Evolutionary conservation across 768 basidiomycete genomes (phyloP), one percentile per base, ranked within the genome.

Genomic region (Nidula microcarpa): DNA sequence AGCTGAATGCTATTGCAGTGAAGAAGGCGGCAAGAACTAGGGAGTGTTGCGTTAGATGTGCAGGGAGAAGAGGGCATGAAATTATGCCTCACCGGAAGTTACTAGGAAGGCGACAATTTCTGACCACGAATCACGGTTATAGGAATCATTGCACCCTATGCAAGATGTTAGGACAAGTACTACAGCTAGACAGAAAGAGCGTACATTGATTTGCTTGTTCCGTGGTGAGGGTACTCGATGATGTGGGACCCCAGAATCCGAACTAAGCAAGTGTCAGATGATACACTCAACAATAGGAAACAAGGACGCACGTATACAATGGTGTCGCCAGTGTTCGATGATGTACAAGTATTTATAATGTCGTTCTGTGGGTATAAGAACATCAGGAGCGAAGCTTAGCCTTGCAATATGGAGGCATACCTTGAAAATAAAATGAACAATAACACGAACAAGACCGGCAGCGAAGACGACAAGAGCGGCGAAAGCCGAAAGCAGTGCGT

Each of bases 401-500:
- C 11, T 11, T 16, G 18, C 1, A 11, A 47, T 16, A 4, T 10
- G n/a, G 10, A 2, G 30, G 61, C 69, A 18, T 41, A 81, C 88
- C 80, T 89, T 91, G 71, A 76, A 75, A 0, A 72, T 73, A 57
- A 89, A 91, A 60, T 92, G 89, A 1, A 81, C 71, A 6, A 91
- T 65, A 7, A 82, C 69, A 32, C 81, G 75, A 56, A 85, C 60
- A 39, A 91, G 56, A 6, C 78, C 81, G 3, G 79, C 67, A 0
- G 68, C 86, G 5, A 78, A 58, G 18, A 85, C 68, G 1, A 85
- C 60, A 46, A 86, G 62, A 16, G 79, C 63, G 5, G 75, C 76
- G 2, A 79, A 54, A 0, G 71, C 66, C 1, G 81, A 79, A 14
- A 82, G 59, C 47, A 78, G 74, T 1, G 85, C 78, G 62, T 83